Evolutionary conservation across 495 filamentous ascomycete genomes (phyloP).

Genomic region (Cairneyella variabilis): DNA sequence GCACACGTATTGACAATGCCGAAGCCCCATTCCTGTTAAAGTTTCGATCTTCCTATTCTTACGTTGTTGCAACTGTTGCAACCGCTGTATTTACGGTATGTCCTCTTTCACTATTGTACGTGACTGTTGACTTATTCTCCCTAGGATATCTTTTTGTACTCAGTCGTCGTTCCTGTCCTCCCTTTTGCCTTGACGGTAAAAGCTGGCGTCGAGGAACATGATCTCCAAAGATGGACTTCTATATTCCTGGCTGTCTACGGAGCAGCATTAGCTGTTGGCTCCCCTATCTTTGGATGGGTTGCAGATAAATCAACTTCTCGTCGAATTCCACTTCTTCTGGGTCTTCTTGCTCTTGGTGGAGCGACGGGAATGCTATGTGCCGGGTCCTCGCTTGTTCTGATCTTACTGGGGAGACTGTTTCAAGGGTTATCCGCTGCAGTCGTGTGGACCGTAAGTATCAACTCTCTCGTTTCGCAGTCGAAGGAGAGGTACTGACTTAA

Average conservation of each 20-base stretch:
- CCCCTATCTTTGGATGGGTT: constrained; percentile 30
- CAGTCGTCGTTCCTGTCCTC: constrained; percentile 77
- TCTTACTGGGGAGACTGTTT: constrained; percentile 64
- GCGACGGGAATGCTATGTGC: constrained; percentile 71
- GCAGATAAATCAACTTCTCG: constrained; percentile 64
- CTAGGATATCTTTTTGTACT: constrained; percentile 74
- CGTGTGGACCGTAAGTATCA: constrained; percentile 70
- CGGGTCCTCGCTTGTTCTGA: constrained; percentile 58
- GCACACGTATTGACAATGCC: constrained; percentile 18
- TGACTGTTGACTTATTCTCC: not conserved
- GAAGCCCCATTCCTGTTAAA: constrained; percentile 13
- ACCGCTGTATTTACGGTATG: constrained; percentile 38
- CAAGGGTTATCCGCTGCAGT: constrained; percentile 75
- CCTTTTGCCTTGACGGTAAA: constrained; percentile 67
- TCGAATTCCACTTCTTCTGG: constrained; percentile 63
- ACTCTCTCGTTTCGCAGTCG: too few relatives aligned
- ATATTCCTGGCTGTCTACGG: constrained; percentile 77
- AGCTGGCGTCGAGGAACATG: constrained; percentile 51
- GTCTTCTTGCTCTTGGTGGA: constrained; percentile 64
- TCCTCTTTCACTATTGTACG: not conserved
- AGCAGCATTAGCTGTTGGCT: constrained; percentile 54
- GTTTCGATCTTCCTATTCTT: constrained; percentile 20
- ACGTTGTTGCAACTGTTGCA: constrained; percentile 26
- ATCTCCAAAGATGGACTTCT: constrained; percentile 70
- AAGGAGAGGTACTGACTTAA: too few relatives aligned